phyloP scores from a whole-genome alignment of 2,329 filamentous ascomycete species.

The Sphaerostilbella broomeana region DNA sequence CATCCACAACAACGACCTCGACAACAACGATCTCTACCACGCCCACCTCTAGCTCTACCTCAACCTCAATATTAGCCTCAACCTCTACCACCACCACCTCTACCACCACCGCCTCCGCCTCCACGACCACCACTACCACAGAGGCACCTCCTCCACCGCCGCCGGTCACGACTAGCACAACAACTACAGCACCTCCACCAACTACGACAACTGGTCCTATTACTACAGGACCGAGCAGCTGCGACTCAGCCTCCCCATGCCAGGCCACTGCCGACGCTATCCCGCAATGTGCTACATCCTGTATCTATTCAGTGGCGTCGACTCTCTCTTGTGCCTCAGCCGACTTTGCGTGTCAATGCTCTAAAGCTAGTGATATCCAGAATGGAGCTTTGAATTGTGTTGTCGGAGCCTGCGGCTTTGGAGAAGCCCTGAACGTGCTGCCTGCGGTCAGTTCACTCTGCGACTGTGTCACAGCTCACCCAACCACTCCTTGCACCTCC shows the following conservation, averaged over 20 bases:
- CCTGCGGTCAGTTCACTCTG: constrained; percentile 19
- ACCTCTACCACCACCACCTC: background rate
- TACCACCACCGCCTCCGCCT: background rate
- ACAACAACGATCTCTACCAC: too few species aligned
- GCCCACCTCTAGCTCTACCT: background rate
- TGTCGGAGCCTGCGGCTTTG: constrained; percentile 17
- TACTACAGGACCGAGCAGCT: constrained; percentile 5
- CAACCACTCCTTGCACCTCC: constrained; percentile 5
- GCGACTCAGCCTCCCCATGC: background rate
- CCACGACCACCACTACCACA: too few species aligned
- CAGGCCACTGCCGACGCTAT: constrained; percentile 19
- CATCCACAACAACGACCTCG: background rate
- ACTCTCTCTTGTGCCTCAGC: constrained; percentile 20
- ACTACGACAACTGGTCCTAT: constrained; percentile 15
- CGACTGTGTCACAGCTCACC: constrained; percentile 20
- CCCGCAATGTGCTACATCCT: constrained; percentile 22
- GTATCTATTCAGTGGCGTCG: constrained; percentile 21
- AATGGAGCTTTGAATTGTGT: constrained; percentile 16
- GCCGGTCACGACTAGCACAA: background rate
- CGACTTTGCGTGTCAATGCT: constrained; percentile 25
- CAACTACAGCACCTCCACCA: too few species aligned
- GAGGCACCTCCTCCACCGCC: background rate
- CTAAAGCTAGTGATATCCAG: constrained; percentile 15
- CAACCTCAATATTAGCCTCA: background rate
- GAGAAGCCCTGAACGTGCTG: constrained; percentile 16